Percentiles rank a stretch among this genome's conserved stretches.
These are phyloP conservation scores for Lipomyces oligophaga DNA, from an alignment of 805 yeast species.

Conservation along the genomic window DNA sequence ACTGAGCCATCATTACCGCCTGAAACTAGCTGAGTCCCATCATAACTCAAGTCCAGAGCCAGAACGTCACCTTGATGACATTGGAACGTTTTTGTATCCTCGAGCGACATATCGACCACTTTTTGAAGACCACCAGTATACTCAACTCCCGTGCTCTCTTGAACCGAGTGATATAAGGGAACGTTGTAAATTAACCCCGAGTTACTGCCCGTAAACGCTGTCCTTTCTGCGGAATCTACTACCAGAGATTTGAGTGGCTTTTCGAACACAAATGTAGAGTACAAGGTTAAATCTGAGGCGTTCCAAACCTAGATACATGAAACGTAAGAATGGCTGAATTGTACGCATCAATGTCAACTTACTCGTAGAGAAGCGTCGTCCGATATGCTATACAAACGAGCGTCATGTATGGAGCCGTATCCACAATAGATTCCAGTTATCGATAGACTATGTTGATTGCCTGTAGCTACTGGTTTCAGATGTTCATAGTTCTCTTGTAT, in stretches of 20 bases:
- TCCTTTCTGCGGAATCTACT: slow-evolving; percentile 75
- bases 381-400: slow-evolving; percentile 65
- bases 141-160: slow-evolving; percentile 44
- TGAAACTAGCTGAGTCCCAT: slow-evolving; percentile 65
- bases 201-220: slow-evolving; percentile 58
- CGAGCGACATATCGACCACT: slow-evolving; percentile 41
- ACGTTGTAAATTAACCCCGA: slow-evolving; percentile 44
- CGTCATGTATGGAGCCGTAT: slow-evolving; percentile 55
- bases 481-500: slow-evolving; percentile 36
- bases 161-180: slow-evolving; percentile 46
- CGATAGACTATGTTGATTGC: slow-evolving; percentile 44
- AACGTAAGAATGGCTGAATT: background rate
- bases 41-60: slow-evolving; percentile 58
- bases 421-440: slow-evolving; percentile 49
- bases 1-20: slow-evolving; percentile 75
- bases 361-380: slow-evolving; percentile 44
- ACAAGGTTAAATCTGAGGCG: slow-evolving; percentile 44
- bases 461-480: slow-evolving; percentile 30
- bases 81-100: slow-evolving; percentile 1
- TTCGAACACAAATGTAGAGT: slow-evolving; percentile 71
- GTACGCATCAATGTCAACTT: slow-evolving; percentile 42
- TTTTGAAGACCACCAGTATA: slow-evolving; percentile 59
- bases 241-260: slow-evolving; percentile 54
- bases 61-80: slow-evolving; percentile 44
- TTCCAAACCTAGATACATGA: slow-evolving; percentile 57